These are phyloP conservation scores for Acidomyces sp. DNA, from an alignment of 495 filamentous ascomycete genomes.

Conservation along the genomic window DNA sequence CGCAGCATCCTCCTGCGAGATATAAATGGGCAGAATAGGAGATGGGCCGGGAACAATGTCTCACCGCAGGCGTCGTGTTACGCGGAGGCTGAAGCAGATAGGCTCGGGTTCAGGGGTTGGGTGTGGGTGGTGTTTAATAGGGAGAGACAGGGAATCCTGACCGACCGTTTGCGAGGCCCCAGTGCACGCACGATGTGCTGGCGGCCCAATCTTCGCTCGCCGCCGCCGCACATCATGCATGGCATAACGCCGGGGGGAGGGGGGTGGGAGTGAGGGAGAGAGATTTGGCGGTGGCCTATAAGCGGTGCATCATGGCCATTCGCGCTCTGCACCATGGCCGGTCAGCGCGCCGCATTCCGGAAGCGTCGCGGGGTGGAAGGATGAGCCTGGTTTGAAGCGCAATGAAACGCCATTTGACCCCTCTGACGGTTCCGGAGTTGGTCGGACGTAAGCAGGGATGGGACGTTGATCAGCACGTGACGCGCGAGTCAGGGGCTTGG, in stretches of 20 bases:
- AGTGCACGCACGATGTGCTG: slow-evolving; percentile 5
- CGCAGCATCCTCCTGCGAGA: slow-evolving; percentile 8
- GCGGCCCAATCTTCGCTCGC: neutral
- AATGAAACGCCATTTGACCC: neutral
- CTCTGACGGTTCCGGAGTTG: too few relatives aligned
- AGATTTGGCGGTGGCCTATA: too few relatives aligned
- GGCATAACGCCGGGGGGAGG: neutral
- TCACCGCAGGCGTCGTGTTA: slow-evolving; percentile 16
- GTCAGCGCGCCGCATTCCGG: neutral
- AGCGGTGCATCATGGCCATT: too few relatives aligned
- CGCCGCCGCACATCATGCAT: slow-evolving; percentile 5
- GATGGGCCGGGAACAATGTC: slow-evolving; percentile 11
- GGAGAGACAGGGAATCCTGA: slow-evolving; percentile 1
- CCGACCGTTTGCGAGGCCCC: neutral
- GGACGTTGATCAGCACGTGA: neutral
- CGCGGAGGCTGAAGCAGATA: slow-evolving; percentile 14
- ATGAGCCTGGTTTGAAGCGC: too few relatives aligned
- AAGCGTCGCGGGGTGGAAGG: too few relatives aligned
- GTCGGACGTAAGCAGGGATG: too few relatives aligned
- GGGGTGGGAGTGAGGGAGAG: neutral
- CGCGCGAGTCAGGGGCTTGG: neutral
- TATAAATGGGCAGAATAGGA: slow-evolving; percentile 4
- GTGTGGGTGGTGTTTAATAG: neutral
- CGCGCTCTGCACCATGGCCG: too few relatives aligned
- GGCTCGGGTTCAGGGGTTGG: slow-evolving; percentile 14